Evolutionary conservation across 768 basidiomycete genomes (phyloP).

Genomic region (Hygrophoropsis aurantiaca): DNA sequence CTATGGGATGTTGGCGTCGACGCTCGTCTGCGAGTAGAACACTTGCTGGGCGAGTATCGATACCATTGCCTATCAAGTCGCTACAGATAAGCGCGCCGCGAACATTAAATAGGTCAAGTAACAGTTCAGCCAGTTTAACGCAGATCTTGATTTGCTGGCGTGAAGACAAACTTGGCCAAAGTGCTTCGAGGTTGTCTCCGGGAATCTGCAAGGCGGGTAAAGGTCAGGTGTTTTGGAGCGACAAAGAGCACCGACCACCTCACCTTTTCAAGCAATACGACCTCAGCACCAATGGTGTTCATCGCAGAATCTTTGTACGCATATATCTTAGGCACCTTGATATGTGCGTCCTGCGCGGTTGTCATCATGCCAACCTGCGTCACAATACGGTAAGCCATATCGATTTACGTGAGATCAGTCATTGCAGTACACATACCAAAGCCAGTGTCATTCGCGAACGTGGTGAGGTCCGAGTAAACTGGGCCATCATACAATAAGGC

Average conservation of each 20-base stretch:
- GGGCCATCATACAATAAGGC: constrained; percentile 27
- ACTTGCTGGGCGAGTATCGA: constrained; percentile 12
- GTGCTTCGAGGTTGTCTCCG: constrained; percentile 22
- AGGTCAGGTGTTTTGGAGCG: constrained; percentile 3
- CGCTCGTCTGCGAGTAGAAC: constrained; percentile 6
- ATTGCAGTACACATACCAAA: constrained; percentile 17
- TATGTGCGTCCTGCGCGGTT: constrained; percentile 14
- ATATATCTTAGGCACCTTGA: constrained; percentile 28
- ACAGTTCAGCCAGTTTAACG: constrained; percentile 22
- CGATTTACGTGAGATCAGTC: not conserved
- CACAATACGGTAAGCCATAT: not conserved
- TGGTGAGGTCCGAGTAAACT: constrained; percentile 30
- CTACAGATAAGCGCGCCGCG: constrained; percentile 23
- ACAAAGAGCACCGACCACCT: not conserved
- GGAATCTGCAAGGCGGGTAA: constrained; percentile 16
- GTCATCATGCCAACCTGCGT: constrained; percentile 30
- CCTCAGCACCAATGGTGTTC: constrained; percentile 29
- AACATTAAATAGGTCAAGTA: constrained; percentile 25
- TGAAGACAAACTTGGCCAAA: constrained; percentile 22
- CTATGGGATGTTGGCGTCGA: not conserved
- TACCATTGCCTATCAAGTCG: constrained; percentile 18
- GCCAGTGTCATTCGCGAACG: constrained; percentile 27
- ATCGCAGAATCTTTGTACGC: constrained; percentile 24
- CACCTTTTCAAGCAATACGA: constrained; percentile 32
- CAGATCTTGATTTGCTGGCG: constrained; percentile 21